Conservation (phyloP, 2,329 filamentous ascomycete species). For the Amylocarpus encephaloides region DNA sequence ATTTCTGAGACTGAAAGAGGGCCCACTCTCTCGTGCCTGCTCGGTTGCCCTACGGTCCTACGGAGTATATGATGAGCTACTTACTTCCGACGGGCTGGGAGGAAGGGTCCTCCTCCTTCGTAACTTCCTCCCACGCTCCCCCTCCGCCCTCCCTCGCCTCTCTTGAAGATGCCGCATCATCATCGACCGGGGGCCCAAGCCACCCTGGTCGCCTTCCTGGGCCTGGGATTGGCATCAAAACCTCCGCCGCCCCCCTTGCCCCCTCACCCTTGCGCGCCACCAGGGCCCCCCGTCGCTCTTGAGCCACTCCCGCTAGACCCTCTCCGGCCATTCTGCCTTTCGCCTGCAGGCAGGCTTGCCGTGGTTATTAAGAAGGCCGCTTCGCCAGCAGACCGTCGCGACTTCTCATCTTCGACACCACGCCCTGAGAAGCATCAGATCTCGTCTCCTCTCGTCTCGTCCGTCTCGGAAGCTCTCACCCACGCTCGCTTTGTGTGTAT, state of each 20-base stretch:
- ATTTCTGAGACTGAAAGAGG: no score
- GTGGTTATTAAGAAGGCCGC: slow-evolving; percentile 24
- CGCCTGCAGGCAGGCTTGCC: slow-evolving; percentile 11
- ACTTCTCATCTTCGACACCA: neutral
- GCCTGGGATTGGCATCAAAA: neutral
- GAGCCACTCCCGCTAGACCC: slow-evolving; percentile 11
- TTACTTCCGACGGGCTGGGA: no score
- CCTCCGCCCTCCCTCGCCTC: no score
- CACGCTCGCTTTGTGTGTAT: slow-evolving; percentile 32
- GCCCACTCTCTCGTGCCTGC: no score
- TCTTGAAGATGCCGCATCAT: no score
- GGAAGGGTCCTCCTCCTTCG: no score
- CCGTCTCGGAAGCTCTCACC: slow-evolving; percentile 15
- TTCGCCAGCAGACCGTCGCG: slow-evolving; percentile 25
- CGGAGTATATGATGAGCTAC: no score
- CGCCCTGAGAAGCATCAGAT: slow-evolving; percentile 8
- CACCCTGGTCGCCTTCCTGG: neutral
- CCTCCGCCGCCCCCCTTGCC: slow-evolving; percentile 2
- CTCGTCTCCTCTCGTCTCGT: slow-evolving; percentile 6
- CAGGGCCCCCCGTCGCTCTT: no score
- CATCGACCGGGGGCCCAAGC: neutral
- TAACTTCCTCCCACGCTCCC: no score
- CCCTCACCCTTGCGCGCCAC: no score
- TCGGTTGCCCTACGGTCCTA: no score
- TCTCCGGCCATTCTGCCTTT: slow-evolving; percentile 22